A percentile compares a stretch with the other conserved stretches of the same genome.
Conservation (phyloP, 1,284 basidiomycete species). For the Microstroma glucosiphilum region DNA sequence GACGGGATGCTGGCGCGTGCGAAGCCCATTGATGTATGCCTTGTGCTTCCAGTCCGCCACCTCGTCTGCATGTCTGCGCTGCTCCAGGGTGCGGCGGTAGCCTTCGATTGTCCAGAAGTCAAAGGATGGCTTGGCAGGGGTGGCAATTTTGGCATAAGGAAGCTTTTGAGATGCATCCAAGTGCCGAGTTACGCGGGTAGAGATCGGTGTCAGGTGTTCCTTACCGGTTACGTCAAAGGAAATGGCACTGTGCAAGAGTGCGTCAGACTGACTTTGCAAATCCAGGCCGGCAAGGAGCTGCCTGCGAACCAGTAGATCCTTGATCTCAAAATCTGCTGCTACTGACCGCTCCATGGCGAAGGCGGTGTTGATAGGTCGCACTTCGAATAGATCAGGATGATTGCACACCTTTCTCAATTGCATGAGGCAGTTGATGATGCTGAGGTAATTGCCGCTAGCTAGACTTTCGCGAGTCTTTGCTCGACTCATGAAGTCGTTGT, state of each 20-base stretch:
- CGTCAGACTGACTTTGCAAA: slow-evolving; percentile 59
- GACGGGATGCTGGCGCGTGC: slow-evolving; percentile 56
- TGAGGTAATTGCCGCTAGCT: slow-evolving; percentile 70
- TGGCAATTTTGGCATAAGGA: slow-evolving; percentile 59
- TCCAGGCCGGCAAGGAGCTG: slow-evolving; percentile 59
- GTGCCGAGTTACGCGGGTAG: slow-evolving; percentile 59
- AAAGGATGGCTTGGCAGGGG: slow-evolving; percentile 58
- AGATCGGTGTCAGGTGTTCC: slow-evolving; percentile 55
- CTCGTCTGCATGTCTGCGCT: slow-evolving; percentile 58
- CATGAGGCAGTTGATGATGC: slow-evolving; percentile 93
- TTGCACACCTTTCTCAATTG: slow-evolving; percentile 74
- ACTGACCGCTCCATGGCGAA: slow-evolving; percentile 79
- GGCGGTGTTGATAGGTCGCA: slow-evolving; percentile 84
- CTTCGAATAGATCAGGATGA: slow-evolving; percentile 91
- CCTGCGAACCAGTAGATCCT: slow-evolving; percentile 75
- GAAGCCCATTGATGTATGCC: slow-evolving; percentile 68
- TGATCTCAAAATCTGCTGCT: slow-evolving; percentile 76
- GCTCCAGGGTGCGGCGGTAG: slow-evolving; percentile 61
- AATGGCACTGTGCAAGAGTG: slow-evolving; percentile 59
- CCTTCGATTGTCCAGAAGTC: slow-evolving; percentile 72
- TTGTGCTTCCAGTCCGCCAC: slow-evolving; percentile 66
- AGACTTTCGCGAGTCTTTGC: slow-evolving; percentile 80
- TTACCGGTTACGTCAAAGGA: slow-evolving; percentile 57
- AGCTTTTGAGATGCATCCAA: slow-evolving; percentile 70
- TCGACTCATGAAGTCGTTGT: slow-evolving; percentile 96